A percentile compares a stretch with the other conserved stretches of the same genome.
Conservation (phyloP, 202 grass and related monocot genomes). For the Carex arenaria region DNA sequence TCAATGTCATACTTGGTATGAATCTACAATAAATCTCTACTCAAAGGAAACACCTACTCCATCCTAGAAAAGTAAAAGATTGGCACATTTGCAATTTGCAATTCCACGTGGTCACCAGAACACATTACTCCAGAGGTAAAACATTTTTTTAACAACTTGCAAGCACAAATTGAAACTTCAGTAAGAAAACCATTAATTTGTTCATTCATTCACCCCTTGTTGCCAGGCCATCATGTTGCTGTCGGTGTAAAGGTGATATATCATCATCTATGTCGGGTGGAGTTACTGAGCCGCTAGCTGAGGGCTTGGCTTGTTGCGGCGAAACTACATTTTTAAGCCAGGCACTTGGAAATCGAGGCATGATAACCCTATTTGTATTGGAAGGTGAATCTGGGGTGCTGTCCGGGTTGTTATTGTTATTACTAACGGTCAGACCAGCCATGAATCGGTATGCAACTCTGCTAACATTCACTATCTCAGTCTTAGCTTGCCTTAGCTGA, state of each 20-base stretch:
- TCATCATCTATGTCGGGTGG: constrained; percentile 29
- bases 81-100: constrained; percentile 7
- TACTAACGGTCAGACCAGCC: constrained; percentile 64
- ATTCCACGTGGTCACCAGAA: not conserved
- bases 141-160: constrained; percentile 3
- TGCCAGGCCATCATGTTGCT: constrained; percentile 43
- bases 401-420: constrained; percentile 10
- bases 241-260: constrained; percentile 19
- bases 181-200: not conserved
- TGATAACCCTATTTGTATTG: constrained; percentile 47
- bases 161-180: not conserved
- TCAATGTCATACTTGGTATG: not conserved
- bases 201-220: constrained; percentile 24
- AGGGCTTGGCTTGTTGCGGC: constrained; percentile 64
- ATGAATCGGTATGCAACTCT: constrained; percentile 93
- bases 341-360: constrained; percentile 52
- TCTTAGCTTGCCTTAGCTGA: constrained; percentile 96
- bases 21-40: constrained; percentile 14
- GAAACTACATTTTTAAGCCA: constrained; percentile 82
- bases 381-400: constrained; percentile 41
- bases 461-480: constrained; percentile 84
- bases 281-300: constrained; percentile 42
- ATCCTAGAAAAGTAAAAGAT: not conserved
- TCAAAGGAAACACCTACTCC: not conserved
- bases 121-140: constrained; percentile 8